Evolutionary conservation across 202 grass and related monocot genomes (phyloP).

Genomic region (Brachypodium distachyon): DNA sequence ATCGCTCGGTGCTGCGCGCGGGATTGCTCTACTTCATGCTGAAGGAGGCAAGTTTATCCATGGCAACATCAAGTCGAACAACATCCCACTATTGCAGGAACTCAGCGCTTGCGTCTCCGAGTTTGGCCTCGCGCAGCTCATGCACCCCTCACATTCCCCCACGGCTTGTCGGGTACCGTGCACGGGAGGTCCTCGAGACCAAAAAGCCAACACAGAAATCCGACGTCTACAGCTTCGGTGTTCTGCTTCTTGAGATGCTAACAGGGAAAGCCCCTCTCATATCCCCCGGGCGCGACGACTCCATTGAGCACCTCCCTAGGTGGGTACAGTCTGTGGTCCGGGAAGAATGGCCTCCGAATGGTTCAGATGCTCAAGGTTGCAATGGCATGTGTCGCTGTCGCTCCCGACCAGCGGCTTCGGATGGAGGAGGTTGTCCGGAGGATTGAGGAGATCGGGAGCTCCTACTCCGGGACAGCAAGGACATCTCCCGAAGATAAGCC

Average conservation of each 20-base stretch:
- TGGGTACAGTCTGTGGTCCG: slow-evolving; percentile 92
- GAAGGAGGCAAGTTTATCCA: slow-evolving; percentile 75
- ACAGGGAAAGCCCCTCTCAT: slow-evolving; percentile 73
- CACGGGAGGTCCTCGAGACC: slow-evolving; percentile 65
- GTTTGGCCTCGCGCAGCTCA: slow-evolving; percentile 67
- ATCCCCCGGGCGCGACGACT: slow-evolving; percentile 52
- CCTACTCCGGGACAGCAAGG: slow-evolving; percentile 31
- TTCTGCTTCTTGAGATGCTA: slow-evolving; percentile 86
- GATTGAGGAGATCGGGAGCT: slow-evolving; percentile 58
- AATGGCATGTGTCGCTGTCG: slow-evolving; percentile 52
- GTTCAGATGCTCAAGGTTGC: slow-evolving; percentile 82
- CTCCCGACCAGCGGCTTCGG: slow-evolving; percentile 59
- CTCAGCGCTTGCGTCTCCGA: slow-evolving; percentile 50
- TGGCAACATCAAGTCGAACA: slow-evolving; percentile 83
- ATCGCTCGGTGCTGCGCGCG: slow-evolving; percentile 49
- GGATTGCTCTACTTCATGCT: slow-evolving; percentile 56
- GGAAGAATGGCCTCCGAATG: slow-evolving; percentile 96
- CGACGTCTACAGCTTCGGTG: slow-evolving; percentile 88
- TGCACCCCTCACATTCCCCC: slow-evolving; percentile 41
- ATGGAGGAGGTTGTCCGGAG: slow-evolving; percentile 77
- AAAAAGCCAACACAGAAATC: slow-evolving; percentile 74
- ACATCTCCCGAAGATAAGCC: slow-evolving; percentile 50
- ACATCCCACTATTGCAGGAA: slow-evolving; percentile 57
- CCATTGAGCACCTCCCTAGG: slow-evolving; percentile 47
- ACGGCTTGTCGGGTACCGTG: slow-evolving; percentile 61